Evolutionary conservation across 2,329 filamentous ascomycete genomes (phyloP).

Genomic region (Penicillium sp.): DNA sequence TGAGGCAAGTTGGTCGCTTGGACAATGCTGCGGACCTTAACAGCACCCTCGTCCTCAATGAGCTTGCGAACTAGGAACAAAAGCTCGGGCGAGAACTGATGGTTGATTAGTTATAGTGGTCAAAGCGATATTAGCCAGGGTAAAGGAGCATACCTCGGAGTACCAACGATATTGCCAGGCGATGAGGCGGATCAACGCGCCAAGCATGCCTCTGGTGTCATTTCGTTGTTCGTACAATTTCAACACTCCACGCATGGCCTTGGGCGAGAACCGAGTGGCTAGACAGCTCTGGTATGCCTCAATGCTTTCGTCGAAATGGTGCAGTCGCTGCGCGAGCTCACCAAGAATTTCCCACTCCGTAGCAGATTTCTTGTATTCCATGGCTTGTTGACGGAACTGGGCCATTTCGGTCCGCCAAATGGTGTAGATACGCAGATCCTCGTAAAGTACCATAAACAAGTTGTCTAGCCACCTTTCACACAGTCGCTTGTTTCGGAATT

Average conservation of each 20-base stretch:
- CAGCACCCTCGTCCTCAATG: constrained; percentile 95
- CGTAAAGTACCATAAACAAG: constrained; percentile 98
- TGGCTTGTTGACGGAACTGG: constrained; percentile 86
- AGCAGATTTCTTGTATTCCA: constrained; percentile 93
- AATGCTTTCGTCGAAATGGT: constrained; percentile 85
- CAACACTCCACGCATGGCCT: constrained; percentile 82
- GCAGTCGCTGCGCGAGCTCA: constrained; percentile 84
- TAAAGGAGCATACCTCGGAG: constrained; percentile 65
- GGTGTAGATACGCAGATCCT: constrained; percentile 95
- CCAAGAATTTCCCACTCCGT: constrained; percentile 99
- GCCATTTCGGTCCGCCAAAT: constrained; percentile 99
- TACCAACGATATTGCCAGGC: constrained; percentile 99
- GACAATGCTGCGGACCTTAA: constrained; percentile 96
- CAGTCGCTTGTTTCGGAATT: constrained; percentile 93
- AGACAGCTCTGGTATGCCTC: constrained; percentile 92
- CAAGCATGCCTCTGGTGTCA: constrained; percentile 76
- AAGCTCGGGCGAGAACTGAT: constrained; percentile 82
- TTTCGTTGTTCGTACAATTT: constrained; percentile 73
- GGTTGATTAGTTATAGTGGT: constrained; percentile 17
- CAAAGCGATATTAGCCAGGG: background rate
- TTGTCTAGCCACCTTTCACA: constrained; percentile 98
- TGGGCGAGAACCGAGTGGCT: constrained; percentile 84
- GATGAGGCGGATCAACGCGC: constrained; percentile 82
- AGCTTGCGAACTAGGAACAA: constrained; percentile 84
- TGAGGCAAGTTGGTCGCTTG: constrained; percentile 94